A percentile compares a stretch with the other conserved stretches of the same genome.
Conservation (phyloP, 2,329 filamentous ascomycete genomes). For the Fusarium sp. region DNA sequence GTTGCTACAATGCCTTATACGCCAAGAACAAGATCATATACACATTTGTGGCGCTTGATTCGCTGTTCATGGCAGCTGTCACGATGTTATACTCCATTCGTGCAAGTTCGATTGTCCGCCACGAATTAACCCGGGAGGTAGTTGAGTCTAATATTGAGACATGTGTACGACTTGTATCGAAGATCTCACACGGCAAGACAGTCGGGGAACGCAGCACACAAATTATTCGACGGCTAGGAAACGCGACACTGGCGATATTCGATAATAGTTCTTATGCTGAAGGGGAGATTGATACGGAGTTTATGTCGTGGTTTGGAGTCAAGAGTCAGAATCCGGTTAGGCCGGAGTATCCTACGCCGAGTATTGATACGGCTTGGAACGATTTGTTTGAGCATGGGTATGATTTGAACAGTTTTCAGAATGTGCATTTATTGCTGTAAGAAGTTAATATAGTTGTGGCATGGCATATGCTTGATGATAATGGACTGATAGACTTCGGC, state of each 20-base stretch:
- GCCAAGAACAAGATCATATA: constrained; percentile 43
- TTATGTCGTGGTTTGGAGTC: constrained; percentile 45
- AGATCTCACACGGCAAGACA: constrained; percentile 39
- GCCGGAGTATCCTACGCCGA: constrained; percentile 39
- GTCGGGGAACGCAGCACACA: constrained; percentile 38
- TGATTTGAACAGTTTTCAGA: constrained; percentile 35
- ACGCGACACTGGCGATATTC: constrained; percentile 39
- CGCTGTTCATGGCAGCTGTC: constrained; percentile 40
- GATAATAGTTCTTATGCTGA: constrained; percentile 29
- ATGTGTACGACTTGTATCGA: constrained; percentile 30
- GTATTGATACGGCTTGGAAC: constrained; percentile 42
- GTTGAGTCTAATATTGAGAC: constrained; percentile 42
- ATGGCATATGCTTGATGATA: background rate
- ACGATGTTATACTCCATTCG: constrained; percentile 39
- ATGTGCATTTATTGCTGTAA: constrained; percentile 32
- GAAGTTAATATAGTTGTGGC: background rate
- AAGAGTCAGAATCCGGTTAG: constrained; percentile 37
- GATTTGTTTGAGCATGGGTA: constrained; percentile 43
- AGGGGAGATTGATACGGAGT: constrained; percentile 40
- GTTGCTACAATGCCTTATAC: constrained; percentile 40
- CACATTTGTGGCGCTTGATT: constrained; percentile 37
- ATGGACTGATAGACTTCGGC: too few relatives aligned
- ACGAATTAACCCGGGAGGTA: constrained; percentile 37
- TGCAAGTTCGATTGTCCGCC: constrained; percentile 28
- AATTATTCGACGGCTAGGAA: constrained; percentile 34